Percentiles rank a stretch among this genome's conserved stretches.
These are phyloP conservation scores for Apiotrichum domesticum DNA, from an alignment of 1,284 basidiomycete species.

Conservation along the genomic window DNA sequence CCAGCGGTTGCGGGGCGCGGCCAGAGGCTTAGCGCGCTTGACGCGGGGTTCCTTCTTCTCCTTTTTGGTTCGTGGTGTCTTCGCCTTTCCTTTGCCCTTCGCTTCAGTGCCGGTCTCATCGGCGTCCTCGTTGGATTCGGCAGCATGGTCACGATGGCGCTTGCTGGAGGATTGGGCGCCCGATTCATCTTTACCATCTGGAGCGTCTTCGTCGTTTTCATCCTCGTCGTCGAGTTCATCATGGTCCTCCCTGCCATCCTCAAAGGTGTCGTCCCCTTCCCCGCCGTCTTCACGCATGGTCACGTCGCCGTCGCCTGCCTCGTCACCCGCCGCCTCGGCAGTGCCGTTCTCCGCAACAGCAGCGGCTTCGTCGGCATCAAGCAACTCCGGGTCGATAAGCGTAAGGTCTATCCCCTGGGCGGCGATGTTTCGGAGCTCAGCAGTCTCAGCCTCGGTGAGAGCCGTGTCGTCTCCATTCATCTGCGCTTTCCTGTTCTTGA, in stretches of 20 bases:
- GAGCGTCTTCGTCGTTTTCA: slow-evolving; percentile 12
- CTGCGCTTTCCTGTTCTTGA: neutral
- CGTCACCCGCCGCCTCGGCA: slow-evolving; percentile 2
- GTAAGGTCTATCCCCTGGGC: slow-evolving; percentile 5
- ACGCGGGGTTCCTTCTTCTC: neutral
- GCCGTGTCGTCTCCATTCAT: neutral
- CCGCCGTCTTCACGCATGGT: neutral
- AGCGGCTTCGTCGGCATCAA: no score
- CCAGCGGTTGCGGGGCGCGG: slow-evolving; percentile 5
- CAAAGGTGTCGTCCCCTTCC: slow-evolving; percentile 9
- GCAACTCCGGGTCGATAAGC: slow-evolving; percentile 5
- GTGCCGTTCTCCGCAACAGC: no score
- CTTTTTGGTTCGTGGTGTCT: neutral
- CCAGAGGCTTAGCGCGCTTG: neutral
- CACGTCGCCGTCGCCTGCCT: slow-evolving; percentile 1
- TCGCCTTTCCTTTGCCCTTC: neutral
- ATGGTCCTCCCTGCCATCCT: neutral
- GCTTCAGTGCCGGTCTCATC: neutral
- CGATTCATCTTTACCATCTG: neutral
- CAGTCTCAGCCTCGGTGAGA: neutral
- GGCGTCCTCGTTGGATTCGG: no score
- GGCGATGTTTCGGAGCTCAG: neutral
- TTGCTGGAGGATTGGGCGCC: neutral
- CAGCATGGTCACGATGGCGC: no score
- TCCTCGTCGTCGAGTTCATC: neutral